Percentiles rank a stretch among this genome's conserved stretches.
Evolutionary conservation across 1,284 basidiomycete species (phyloP).

Genomic region (Sporisorium scitamineum): DNA sequence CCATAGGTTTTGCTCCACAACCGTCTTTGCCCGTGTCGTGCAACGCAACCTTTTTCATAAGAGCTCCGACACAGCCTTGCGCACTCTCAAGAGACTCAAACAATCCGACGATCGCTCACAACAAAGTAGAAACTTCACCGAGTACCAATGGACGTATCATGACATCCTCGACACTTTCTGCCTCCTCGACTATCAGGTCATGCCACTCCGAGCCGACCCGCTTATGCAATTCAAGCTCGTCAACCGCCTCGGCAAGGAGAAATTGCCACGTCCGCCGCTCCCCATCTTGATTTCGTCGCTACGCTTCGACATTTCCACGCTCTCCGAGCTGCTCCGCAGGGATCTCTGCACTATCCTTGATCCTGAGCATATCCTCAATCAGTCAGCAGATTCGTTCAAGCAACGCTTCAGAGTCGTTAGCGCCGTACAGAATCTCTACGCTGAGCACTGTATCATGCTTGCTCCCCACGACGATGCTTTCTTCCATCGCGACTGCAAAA

Average conservation of each 20-base stretch:
- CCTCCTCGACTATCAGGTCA: conserved; percentile 32
- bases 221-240: conserved; percentile 32
- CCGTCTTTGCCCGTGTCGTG: conserved; percentile 25
- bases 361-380: conserved; percentile 20
- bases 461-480: conserved; percentile 32
- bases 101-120: conserved; percentile 5
- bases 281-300: conserved; percentile 17
- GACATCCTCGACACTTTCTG: conserved; percentile 27
- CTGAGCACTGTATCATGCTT: conserved; percentile 29
- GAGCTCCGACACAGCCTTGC: conserved; percentile 11
- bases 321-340: conserved; percentile 35
- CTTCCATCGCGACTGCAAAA: conserved; percentile 25
- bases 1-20: conserved; percentile 14
- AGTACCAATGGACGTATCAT: background rate
- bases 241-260: conserved; percentile 27
- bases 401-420: conserved; percentile 29
- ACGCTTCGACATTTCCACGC: conserved; percentile 26
- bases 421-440: conserved; percentile 26
- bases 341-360: conserved; percentile 29
- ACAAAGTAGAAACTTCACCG: conserved; percentile 1
- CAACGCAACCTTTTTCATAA: conserved; percentile 13
- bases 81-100: conserved; percentile 6
- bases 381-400: conserved; percentile 11
- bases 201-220: conserved; percentile 18
- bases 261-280: conserved; percentile 22